A percentile compares a stretch with the other conserved stretches of the same genome.
These are phyloP conservation scores for Stachybotrys chartarum DNA, from an alignment of 2,329 filamentous ascomycete genomes.

Conservation along the genomic window DNA sequence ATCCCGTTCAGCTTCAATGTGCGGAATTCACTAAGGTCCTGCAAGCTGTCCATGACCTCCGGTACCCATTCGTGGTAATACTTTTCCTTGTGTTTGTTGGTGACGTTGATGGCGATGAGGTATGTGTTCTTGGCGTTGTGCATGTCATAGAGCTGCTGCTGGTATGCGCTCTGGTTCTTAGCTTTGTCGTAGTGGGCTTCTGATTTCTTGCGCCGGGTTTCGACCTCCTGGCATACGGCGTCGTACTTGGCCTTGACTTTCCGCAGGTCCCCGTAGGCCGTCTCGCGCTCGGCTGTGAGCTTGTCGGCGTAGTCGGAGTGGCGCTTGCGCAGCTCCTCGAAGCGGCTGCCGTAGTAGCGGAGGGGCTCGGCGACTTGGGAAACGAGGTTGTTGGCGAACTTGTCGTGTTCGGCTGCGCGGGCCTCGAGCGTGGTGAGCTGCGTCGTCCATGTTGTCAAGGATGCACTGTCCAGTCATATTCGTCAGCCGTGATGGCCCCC, in stretches of 20 bases:
- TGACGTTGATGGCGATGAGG: constrained; percentile 89
- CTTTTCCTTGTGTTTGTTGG: constrained; percentile 94
- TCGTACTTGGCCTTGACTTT: constrained; percentile 95
- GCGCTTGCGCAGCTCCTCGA: constrained; percentile 87
- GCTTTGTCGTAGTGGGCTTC: constrained; percentile 90
- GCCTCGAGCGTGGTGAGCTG: constrained; percentile 87
- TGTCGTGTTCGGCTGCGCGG: constrained; percentile 82
- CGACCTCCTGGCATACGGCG: constrained; percentile 85
- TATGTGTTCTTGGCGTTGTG: constrained; percentile 99
- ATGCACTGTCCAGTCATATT: constrained; percentile 52
- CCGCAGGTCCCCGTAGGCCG: constrained; percentile 74
- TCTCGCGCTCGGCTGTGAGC: constrained; percentile 82
- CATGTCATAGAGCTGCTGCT: constrained; percentile 91
- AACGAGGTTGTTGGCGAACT: constrained; percentile 71
- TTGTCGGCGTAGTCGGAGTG: constrained; percentile 85
- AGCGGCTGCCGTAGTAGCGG: constrained; percentile 64
- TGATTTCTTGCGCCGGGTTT: constrained; percentile 88
- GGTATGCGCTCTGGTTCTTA: constrained; percentile 86
- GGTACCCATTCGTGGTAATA: constrained; percentile 98
- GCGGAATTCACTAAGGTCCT: constrained; percentile 87
- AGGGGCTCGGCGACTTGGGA: constrained; percentile 80
- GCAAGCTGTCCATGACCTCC: constrained; percentile 84
- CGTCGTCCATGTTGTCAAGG: constrained; percentile 92
- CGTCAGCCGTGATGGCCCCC: background rate
- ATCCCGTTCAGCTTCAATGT: constrained; percentile 76